Conservation (phyloP, 805 yeast genomes). For the Teunomyces lycoperdinae region DNA sequence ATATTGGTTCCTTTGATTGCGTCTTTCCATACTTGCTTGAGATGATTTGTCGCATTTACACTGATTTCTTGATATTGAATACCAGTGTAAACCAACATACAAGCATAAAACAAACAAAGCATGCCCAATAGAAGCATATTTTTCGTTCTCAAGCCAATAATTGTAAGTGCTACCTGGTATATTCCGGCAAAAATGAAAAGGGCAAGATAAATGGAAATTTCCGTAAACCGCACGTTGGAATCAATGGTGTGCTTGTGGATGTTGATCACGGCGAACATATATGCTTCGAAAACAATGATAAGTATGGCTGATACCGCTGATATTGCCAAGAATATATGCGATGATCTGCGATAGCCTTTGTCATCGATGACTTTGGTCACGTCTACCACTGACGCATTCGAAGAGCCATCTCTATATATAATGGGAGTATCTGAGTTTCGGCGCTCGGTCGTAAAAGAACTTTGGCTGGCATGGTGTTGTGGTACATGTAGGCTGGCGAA, state of each 20-base stretch:
- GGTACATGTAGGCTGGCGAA: background rate
- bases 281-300: slow-evolving; percentile 35
- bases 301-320: slow-evolving; percentile 34
- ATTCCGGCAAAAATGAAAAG: slow-evolving; percentile 47
- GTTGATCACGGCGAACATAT: slow-evolving; percentile 38
- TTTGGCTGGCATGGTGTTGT: background rate
- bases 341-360: slow-evolving; percentile 5
- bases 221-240: slow-evolving; percentile 18
- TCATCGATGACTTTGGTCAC: slow-evolving; percentile 4
- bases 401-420: background rate
- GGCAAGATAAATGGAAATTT: slow-evolving; percentile 42
- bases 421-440: background rate
- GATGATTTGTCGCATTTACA: slow-evolving; percentile 12
- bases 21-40: slow-evolving; percentile 24
- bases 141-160: slow-evolving; percentile 36
- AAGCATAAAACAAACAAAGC: slow-evolving; percentile 38
- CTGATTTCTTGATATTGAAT: slow-evolving; percentile 43
- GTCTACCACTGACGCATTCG: background rate
- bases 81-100: slow-evolving; percentile 46
- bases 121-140: slow-evolving; percentile 40
- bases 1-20: slow-evolving; percentile 40
- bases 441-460: background rate
- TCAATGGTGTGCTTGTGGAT: slow-evolving; percentile 24
- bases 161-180: slow-evolving; percentile 38
- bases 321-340: slow-evolving; percentile 20